Evolutionary conservation across 1,284 basidiomycete genomes (phyloP).

Genomic region (Heterobasidion occidentale): DNA sequence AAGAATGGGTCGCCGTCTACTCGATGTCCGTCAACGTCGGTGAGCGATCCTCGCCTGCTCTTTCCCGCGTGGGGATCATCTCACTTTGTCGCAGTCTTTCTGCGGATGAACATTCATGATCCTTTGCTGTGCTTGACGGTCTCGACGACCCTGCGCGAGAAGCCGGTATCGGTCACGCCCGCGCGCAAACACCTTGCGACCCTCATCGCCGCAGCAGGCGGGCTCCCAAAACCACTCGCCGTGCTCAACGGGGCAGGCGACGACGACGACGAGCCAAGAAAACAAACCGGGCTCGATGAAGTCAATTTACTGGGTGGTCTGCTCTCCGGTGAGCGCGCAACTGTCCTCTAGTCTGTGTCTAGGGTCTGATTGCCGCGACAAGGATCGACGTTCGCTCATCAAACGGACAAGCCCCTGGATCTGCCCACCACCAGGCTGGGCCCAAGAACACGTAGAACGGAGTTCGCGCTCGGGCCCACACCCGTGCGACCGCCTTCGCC

Average conservation of each 20-base stretch:
- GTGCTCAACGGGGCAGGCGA: slow-evolving; percentile 18
- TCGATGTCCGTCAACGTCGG: slow-evolving; percentile 67
- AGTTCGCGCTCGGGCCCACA: slow-evolving; percentile 48
- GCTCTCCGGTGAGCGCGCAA: slow-evolving; percentile 32
- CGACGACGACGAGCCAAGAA: slow-evolving; percentile 20
- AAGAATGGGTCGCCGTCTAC: slow-evolving; percentile 72
- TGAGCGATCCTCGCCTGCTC: slow-evolving; percentile 31
- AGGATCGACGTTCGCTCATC: slow-evolving; percentile 40
- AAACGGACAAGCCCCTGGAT: slow-evolving; percentile 26
- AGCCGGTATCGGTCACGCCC: slow-evolving; percentile 44
- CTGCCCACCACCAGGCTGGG: slow-evolving; percentile 65
- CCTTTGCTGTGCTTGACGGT: slow-evolving; percentile 77
- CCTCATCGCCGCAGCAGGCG: slow-evolving; percentile 32
- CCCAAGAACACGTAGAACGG: slow-evolving; percentile 46
- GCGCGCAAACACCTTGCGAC: slow-evolving; percentile 43
- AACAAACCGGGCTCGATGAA: slow-evolving; percentile 56
- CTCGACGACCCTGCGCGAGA: slow-evolving; percentile 73
- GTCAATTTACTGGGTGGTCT: slow-evolving; percentile 74
- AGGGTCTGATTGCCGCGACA: background rate
- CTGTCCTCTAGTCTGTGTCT: background rate
- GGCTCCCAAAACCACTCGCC: slow-evolving; percentile 15
- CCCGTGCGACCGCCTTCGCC: background rate
- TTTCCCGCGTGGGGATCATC: background rate
- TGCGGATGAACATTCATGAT: slow-evolving; percentile 61
- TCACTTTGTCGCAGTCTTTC: slow-evolving; percentile 43